Percentiles rank a stretch among this genome's conserved stretches.
phyloP scores from a whole-genome alignment of 2,329 filamentous ascomycete species.

The Apiospora marii region DNA sequence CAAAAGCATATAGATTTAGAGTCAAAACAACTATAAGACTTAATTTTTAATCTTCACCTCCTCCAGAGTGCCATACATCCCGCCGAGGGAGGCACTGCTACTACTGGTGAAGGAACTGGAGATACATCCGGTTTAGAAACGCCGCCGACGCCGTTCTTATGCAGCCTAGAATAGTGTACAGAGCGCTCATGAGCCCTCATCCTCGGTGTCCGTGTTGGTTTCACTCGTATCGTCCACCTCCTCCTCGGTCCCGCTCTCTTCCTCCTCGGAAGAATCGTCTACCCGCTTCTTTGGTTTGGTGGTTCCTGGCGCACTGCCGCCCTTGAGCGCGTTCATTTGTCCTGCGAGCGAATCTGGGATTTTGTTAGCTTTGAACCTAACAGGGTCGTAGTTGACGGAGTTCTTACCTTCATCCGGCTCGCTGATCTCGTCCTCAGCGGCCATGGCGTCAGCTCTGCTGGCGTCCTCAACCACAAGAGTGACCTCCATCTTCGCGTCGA shows the following conservation, averaged over 20 bases:
- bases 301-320: constrained; percentile 61
- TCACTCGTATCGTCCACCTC: constrained; percentile 72
- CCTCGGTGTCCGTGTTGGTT: constrained; percentile 74
- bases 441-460: constrained; percentile 81
- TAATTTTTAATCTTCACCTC: constrained; percentile 6
- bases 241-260: constrained; percentile 85
- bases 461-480: constrained; percentile 89
- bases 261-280: constrained; percentile 70
- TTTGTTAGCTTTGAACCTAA: constrained; percentile 36
- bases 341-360: constrained; percentile 82
- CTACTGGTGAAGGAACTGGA: constrained; percentile 6
- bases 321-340: constrained; percentile 88
- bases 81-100: constrained; percentile 7
- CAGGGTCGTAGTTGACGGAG: constrained; percentile 24
- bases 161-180: constrained; percentile 24
- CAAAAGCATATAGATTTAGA: not conserved
- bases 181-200: constrained; percentile 46
- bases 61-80: constrained; percentile 11
- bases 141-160: constrained; percentile 23
- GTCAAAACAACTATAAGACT: not conserved
- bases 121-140: constrained; percentile 16
- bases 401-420: constrained; percentile 95
- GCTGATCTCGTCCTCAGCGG: constrained; percentile 92
- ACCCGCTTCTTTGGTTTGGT: constrained; percentile 65
- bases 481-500: constrained; percentile 91